These are phyloP conservation scores for Peniophora sp. DNA, from an alignment of 1,284 basidiomycete species.

Conservation along the genomic window DNA sequence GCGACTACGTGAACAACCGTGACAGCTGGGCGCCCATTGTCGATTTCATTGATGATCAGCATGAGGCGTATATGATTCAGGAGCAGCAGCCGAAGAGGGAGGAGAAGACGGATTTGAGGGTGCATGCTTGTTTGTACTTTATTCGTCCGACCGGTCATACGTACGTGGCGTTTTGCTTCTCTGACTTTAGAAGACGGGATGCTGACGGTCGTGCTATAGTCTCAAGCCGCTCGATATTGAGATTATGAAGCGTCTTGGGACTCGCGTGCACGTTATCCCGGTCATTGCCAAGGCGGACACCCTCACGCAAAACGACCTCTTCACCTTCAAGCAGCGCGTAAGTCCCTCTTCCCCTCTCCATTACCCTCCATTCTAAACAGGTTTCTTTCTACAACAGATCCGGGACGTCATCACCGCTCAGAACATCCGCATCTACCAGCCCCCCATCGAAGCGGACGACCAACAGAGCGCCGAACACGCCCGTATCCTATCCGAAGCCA, in stretches of 20 bases:
- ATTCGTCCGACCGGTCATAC: constrained; percentile 95
- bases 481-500: constrained; percentile 78
- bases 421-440: constrained; percentile 91
- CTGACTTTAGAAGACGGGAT: constrained; percentile 3
- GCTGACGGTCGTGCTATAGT: constrained; percentile 38
- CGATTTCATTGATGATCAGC: constrained; percentile 99
- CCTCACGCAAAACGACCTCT: constrained; percentile 88
- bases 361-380: constrained; percentile 5
- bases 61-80: constrained; percentile 99
- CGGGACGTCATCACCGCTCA: constrained; percentile 89
- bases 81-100: constrained; percentile 94
- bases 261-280: constrained; percentile 96
- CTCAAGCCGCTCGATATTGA: constrained; percentile 98
- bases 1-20: constrained; percentile 82
- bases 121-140: constrained; percentile 98
- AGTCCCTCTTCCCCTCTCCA: constrained; percentile 19
- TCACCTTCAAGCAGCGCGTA: constrained; percentile 89
- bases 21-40: constrained; percentile 98
- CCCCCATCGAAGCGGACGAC: constrained; percentile 90
- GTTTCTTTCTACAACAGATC: constrained; percentile 47
- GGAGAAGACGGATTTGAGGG: constrained; percentile 92
- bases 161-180: constrained; percentile 39
- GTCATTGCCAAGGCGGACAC: constrained; percentile 97
- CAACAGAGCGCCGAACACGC: constrained; percentile 86
- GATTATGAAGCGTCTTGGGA: constrained; percentile 97